phyloP scores from a whole-genome alignment of 116 monocot genomes.

The Dioscorea cayenensis region DNA sequence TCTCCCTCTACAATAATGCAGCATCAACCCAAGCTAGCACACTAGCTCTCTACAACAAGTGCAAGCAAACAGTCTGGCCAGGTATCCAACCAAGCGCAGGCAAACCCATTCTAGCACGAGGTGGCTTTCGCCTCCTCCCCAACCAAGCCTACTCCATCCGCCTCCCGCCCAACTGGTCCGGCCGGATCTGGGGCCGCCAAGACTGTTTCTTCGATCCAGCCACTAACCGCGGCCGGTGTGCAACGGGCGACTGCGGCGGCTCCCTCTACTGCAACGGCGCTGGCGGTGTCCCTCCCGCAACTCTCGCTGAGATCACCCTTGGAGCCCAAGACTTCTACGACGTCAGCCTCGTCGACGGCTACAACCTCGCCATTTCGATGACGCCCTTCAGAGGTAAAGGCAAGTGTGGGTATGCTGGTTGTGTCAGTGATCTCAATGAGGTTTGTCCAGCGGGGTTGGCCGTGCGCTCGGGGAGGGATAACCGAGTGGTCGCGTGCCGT shows the following conservation, averaged over 20 bases:
- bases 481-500: conserved; percentile 61
- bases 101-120: conserved; percentile 49
- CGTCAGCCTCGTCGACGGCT: too few species aligned
- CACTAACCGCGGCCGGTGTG: conserved; percentile 33
- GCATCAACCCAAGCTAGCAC: too few species aligned
- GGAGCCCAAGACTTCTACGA: too few species aligned
- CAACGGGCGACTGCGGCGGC: conserved; percentile 74
- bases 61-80: too few species aligned
- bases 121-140: conserved; percentile 56
- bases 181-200: too few species aligned
- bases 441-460: conserved; percentile 16
- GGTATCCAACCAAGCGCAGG: too few species aligned
- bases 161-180: too few species aligned
- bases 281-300: conserved; percentile 73
- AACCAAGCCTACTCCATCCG: conserved; percentile 28
- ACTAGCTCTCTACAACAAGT: too few species aligned
- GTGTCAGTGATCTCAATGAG: neutral
- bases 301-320: conserved; percentile 20
- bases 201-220: too few species aligned
- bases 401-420: conserved; percentile 55
- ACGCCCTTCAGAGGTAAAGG: too few species aligned
- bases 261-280: conserved; percentile 61
- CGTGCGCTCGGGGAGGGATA: conserved; percentile 27
- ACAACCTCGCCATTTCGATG: too few species aligned
- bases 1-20: too few species aligned